Evolutionary conservation across 345 rosid species (phyloP).

Genomic region (Geranium rotundifolium): DNA sequence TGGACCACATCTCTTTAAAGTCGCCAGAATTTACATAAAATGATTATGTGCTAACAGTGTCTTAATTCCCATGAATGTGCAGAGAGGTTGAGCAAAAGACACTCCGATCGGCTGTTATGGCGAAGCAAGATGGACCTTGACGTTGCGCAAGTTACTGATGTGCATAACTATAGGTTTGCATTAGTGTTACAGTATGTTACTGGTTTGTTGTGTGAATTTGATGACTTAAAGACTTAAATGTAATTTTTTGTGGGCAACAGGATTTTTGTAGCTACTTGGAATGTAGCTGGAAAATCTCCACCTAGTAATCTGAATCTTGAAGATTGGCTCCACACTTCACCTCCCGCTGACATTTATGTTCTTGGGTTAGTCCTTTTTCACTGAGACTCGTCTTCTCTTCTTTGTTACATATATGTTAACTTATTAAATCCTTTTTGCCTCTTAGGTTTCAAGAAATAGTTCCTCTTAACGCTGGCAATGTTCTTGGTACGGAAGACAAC

Average conservation of each 20-base stretch:
- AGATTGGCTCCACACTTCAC: constrained; percentile 92
- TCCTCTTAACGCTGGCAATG: constrained; percentile 96
- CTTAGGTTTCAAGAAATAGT: constrained; percentile 94
- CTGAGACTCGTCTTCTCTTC: neutral
- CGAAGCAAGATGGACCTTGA: constrained; percentile 57
- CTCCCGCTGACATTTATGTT: constrained; percentile 92
- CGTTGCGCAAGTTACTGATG: constrained; percentile 46
- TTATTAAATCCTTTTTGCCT: constrained; percentile 1
- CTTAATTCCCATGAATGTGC: constrained; percentile 12
- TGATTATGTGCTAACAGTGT: neutral
- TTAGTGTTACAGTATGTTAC: too few relatives aligned
- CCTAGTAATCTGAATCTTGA: constrained; percentile 70
- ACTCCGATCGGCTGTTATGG: constrained; percentile 32
- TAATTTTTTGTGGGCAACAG: constrained; percentile 20
- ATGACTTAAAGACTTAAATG: neutral
- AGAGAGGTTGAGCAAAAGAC: constrained; percentile 45
- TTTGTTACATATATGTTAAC: neutral
- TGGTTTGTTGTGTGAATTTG: neutral
- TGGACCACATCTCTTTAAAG: constrained; percentile 8
- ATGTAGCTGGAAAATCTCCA: constrained; percentile 95
- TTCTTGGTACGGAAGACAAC: constrained; percentile 90
- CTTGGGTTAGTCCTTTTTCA: constrained; percentile 54
- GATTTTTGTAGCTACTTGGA: constrained; percentile 94
- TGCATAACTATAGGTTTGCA: constrained; percentile 49
- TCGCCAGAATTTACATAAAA: neutral